Base-by-base conservation (phyloP, 768 basidiomycete species). In the Mycena filopes region DNA sequence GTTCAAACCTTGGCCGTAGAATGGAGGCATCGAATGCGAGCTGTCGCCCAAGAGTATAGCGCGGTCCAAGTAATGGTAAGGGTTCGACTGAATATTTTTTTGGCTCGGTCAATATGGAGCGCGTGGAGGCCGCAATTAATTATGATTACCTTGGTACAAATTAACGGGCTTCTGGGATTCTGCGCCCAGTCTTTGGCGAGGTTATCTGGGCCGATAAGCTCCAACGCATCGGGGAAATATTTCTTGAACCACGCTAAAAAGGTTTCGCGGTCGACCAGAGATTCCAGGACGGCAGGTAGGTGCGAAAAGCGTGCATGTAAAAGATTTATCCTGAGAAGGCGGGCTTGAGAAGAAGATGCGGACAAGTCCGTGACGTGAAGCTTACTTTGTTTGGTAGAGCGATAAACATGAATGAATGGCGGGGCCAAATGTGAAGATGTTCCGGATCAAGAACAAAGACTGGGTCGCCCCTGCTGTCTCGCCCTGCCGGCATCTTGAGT, bases 361-460 rank as follows among this genome's bases (percentile, higher is more conserved):
- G 49, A 45, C 53, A 51, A 53, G 72, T 66, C 67, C 55, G 70
- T 67, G 56, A 73, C 64, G 64, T 62, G 55, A 64, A 36, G 75
- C 81, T 80, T 80, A 97, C 97, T 86, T 93, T 91, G 83, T 99
- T 99, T 70, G 97, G 96, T 61, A 99, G 89, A 23, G 95, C 97
- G 73, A 99, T 98, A 73, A 99, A 88, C 97, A 99, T 99, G 85
- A 99, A 99, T 49, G 95, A 94, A 78, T 96, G 94, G 75, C 97
- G 92, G 69, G 97, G 98, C 97, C 97, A 99, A 73, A 99, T 98
- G 81, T 99, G 97, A 71, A 99, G 89, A 79, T 99, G 93, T 78
- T 93, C 92, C 72, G 94, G 93, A 84, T 96, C 95, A 78, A 99
- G 90, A 63, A 89, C 82, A 82, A 92, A 99, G 28, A 81, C 82